Percentiles rank a stretch among this genome's conserved stretches.
phyloP scores from a whole-genome alignment of 805 yeast genomes.

The Jamesozyma gamospora region DNA sequence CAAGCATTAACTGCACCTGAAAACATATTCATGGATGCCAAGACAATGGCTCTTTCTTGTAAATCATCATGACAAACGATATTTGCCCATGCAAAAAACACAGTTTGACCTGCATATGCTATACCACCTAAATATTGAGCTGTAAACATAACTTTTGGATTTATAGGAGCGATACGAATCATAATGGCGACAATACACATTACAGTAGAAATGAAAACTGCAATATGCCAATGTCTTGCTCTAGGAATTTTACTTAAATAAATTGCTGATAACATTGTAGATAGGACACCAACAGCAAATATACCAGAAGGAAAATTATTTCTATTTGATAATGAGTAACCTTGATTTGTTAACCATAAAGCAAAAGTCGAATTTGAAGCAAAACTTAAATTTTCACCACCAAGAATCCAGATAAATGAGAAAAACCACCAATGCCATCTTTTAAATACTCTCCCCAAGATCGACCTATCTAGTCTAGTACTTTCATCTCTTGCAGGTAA shows the following conservation, averaged over 20 bases:
- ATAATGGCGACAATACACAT: conserved; percentile 40
- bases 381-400: conserved; percentile 41
- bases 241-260: conserved; percentile 36
- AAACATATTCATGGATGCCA: conserved; percentile 60
- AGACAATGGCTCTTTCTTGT: conserved; percentile 53
- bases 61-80: conserved; percentile 47
- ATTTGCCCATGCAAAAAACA: conserved; percentile 56
- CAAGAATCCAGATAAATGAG: conserved; percentile 41
- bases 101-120: conserved; percentile 50
- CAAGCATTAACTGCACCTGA: conserved; percentile 54
- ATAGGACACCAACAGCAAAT: conserved; percentile 40
- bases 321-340: conserved; percentile 36
- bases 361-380: conserved; percentile 39
- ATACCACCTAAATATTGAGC: conserved; percentile 49
- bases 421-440: conserved; percentile 53
- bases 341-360: conserved; percentile 35
- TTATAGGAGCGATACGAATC: conserved; percentile 34
- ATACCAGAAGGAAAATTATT: conserved; percentile 49
- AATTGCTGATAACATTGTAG: conserved; percentile 36
- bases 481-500: conserved; percentile 32
- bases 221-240: conserved; percentile 43
- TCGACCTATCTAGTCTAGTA: conserved; percentile 31
- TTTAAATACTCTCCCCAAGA: conserved; percentile 36
- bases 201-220: conserved; percentile 34
- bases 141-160: conserved; percentile 34